Percentiles rank a stretch among this genome's conserved stretches.
phyloP scores from a whole-genome alignment of 768 basidiomycete genomes.

The Fomitopsis serialis region DNA sequence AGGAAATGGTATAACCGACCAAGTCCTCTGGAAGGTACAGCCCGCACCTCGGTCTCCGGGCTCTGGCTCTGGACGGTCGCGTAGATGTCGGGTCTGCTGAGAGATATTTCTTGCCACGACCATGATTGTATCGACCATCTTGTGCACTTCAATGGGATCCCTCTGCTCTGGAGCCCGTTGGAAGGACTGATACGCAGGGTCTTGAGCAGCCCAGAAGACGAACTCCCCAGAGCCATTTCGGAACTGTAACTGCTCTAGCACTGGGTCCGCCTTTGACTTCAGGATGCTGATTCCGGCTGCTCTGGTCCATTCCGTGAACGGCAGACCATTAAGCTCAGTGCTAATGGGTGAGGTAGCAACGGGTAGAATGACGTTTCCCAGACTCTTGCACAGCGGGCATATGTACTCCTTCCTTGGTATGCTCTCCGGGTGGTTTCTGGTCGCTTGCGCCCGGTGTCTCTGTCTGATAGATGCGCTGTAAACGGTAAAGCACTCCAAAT shows the following conservation, averaged over 20 bases:
- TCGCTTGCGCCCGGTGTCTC: constrained; percentile 83
- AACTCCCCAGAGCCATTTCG: constrained; percentile 83
- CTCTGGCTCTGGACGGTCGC: constrained; percentile 72
- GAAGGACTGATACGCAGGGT: constrained; percentile 57
- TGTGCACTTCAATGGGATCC: constrained; percentile 55
- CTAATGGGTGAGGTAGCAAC: constrained; percentile 50
- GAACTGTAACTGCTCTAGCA: constrained; percentile 68
- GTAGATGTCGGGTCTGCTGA: constrained; percentile 77
- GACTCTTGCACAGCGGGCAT: constrained; percentile 94
- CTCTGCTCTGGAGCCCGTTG: constrained; percentile 45
- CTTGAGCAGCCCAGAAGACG: constrained; percentile 84
- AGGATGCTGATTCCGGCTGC: constrained; percentile 85
- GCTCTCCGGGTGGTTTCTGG: constrained; percentile 90
- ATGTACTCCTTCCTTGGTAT: constrained; percentile 93
- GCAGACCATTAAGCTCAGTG: constrained; percentile 44
- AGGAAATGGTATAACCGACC: constrained; percentile 80
- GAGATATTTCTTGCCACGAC: constrained; percentile 73
- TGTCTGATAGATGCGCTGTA: constrained; percentile 85
- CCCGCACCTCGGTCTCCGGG: constrained; percentile 72
- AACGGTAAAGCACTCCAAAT: constrained; percentile 87
- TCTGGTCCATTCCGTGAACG: constrained; percentile 88
- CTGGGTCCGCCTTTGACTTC: constrained; percentile 71
- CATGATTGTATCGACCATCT: constrained; percentile 88
- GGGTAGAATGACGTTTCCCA: constrained; percentile 92
- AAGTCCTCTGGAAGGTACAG: constrained; percentile 92